Evolutionary conservation across 495 filamentous ascomycete species (phyloP), one percentile per base, ranked within the genome.

Genomic region (Penicillium goetzii): DNA sequence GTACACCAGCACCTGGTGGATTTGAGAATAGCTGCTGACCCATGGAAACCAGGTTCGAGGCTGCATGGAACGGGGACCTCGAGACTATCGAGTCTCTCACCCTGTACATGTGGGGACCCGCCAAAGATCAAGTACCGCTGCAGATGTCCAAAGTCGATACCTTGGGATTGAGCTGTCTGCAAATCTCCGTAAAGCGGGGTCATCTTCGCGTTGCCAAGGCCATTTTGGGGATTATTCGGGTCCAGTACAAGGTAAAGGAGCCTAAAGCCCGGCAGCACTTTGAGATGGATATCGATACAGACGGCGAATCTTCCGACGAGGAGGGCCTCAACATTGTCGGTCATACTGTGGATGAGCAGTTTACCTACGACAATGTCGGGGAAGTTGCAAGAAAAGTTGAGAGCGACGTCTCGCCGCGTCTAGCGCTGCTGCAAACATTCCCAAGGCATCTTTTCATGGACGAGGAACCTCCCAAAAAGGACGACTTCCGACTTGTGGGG

Each of bases 331-430:
- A 85, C 23, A 76, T 86, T 41, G 63, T 73, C 2, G 66, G 83
- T 33, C 68, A 74, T 19, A 60, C 78, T n/a, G 69, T 90, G 30
- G 81, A 87, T 58, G 82, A 84, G 15, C 74, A 82, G 19, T 91
- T 88, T 69, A 93, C 89, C 0, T 80, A 91, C 59, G 89, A 92
- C 4, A 85, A 90, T 64, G 74, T 92, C 38, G 90, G 88, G 2
- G 81, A 88, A 64, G 78, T 86, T 1, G 82, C 82, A 3, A 86
- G 81, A 45, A 72, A 88, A 50, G 86, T 90, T 23, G 86, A 89
- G 66, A 88, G 86, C 58, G 68, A 77, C 12, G 72, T 81, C 5
- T 77, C 78, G 26, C 87, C 90, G 15, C 59, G 81, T 5, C 54
- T 63, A 0, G 66, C 86, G 40, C 65, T 90, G 8, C 34, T 60